Percentiles rank a stretch among this genome's conserved stretches.
Evolutionary conservation across 306 rosid genomes (phyloP).

Genomic region (Trifolium pratense): DNA sequence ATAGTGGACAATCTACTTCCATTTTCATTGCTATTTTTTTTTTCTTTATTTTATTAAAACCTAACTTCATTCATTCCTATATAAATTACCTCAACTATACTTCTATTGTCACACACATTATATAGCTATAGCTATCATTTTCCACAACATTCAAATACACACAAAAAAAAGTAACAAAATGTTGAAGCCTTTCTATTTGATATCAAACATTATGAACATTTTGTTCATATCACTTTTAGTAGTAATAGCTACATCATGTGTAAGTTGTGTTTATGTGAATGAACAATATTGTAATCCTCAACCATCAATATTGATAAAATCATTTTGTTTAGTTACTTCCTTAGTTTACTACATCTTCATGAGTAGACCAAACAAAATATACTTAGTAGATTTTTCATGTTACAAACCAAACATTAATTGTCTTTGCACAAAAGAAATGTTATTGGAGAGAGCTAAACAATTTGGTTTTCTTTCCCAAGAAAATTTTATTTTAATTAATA

Average conservation of each 20-base stretch:
- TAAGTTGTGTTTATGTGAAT: background rate
- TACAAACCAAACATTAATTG: conserved; percentile 20
- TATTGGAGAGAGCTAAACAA: conserved; percentile 28
- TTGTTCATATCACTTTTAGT: conserved; percentile 25
- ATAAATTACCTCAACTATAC: conserved; percentile 7
- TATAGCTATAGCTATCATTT: conserved; percentile 6
- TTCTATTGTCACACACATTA: background rate
- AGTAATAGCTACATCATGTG: conserved; percentile 4
- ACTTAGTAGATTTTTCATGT: conserved; percentile 47
- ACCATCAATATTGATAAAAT: background rate
- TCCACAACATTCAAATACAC: background rate
- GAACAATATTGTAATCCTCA: conserved; percentile 1
- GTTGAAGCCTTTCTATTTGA: conserved; percentile 26
- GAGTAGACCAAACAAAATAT: conserved; percentile 30
- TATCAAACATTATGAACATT: conserved; percentile 7
- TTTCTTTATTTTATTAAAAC: background rate
- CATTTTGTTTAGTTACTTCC: background rate
- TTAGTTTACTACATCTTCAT: conserved; percentile 1
- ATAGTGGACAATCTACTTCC: too few relatives aligned
- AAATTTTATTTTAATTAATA: conserved; percentile 3
- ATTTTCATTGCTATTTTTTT: background rate
- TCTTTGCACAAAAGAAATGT: conserved; percentile 36
- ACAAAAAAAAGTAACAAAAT: background rate
- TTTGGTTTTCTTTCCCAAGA: conserved; percentile 34
- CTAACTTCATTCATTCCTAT: background rate